A percentile compares a stretch with the other conserved stretches of the same genome.
These are phyloP conservation scores for Solanum pennellii DNA, from an alignment of 257 asterid species.

Conservation along the genomic window DNA sequence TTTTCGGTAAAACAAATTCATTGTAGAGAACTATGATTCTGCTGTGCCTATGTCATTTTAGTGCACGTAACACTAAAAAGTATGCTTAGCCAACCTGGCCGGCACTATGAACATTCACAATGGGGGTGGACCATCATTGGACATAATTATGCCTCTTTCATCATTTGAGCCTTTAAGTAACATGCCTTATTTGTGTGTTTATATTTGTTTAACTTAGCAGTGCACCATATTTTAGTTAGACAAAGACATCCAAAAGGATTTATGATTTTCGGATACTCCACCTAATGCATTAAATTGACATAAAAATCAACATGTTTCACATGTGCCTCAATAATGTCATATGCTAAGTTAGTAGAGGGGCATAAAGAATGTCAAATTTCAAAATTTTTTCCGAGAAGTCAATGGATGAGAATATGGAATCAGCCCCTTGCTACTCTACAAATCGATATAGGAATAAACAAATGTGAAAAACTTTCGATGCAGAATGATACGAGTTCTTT, in stretches of 20 bases:
- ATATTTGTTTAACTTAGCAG: background rate
- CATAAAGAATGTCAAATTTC: background rate
- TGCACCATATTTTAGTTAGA: background rate
- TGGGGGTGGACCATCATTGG: background rate
- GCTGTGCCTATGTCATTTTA: background rate
- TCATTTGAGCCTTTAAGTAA: background rate
- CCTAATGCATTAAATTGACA: background rate
- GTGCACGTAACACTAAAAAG: background rate
- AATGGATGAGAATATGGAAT: background rate
- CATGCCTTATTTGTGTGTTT: background rate
- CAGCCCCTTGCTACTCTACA: background rate
- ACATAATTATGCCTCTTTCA: background rate
- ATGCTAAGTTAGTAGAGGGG: background rate
- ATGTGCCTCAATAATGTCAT: background rate
- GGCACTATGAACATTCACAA: background rate
- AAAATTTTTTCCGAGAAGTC: background rate
- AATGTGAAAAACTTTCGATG: background rate
- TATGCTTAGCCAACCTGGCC: background rate
- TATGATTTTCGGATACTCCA: background rate
- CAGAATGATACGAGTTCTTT: constrained; percentile 27
- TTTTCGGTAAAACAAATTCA: background rate
- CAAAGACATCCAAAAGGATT: background rate
- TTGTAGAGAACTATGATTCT: background rate
- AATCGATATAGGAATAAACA: background rate
- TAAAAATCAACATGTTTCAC: background rate